Base-by-base conservation (phyloP, 305 asterid species). In the Fraxinus paxiana region DNA sequence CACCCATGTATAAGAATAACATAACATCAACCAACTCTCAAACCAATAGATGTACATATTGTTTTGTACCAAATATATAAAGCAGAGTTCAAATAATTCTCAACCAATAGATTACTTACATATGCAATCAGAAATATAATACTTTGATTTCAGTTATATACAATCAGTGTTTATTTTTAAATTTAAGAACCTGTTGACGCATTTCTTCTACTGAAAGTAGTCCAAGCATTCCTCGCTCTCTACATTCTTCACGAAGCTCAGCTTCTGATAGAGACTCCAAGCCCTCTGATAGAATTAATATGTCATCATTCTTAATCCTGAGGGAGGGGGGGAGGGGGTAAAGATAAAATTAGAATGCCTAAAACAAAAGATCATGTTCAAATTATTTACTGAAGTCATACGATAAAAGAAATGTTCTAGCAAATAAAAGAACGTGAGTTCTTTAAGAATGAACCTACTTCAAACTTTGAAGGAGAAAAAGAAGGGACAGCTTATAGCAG, bases 181-280 rank as follows among this genome's bases (percentile, higher is more conserved):
- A 65, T 34, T 38, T 7, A 79, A 81, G 77, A 77, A 94, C 97
- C 98, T 90, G 95, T 83, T 91, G 92, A 37, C 97, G 97, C 98
- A 94, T 94, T 87, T 94, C 98, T 82, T 94, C 97, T 69, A 83
- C 97, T 6, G 97, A 94, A 85, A 87, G 83, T 79, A 84, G 90
- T 79, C 93, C 95, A 76, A 94, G 89, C 92, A 94, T 94, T 84
- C 98, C 98, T 74, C 98, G 92, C 87, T 94, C 98, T 84, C 96
- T 88, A 81, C 98, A 94, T 85, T 92, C 97, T 86, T 94, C 97
- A 83, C 93, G 95, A 76, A 94, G 98, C 88, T 94, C 98, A 81
- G 93, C 93, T 81, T 94, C 98, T 79, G 97, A 90, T 65, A 92
- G 97, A 81, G 97, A 90, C 81, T 94, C 97, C 79, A 94, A 90